phyloP scores from a whole-genome alignment of 2,329 filamentous ascomycete species.

The Fusarium heterosporum region DNA sequence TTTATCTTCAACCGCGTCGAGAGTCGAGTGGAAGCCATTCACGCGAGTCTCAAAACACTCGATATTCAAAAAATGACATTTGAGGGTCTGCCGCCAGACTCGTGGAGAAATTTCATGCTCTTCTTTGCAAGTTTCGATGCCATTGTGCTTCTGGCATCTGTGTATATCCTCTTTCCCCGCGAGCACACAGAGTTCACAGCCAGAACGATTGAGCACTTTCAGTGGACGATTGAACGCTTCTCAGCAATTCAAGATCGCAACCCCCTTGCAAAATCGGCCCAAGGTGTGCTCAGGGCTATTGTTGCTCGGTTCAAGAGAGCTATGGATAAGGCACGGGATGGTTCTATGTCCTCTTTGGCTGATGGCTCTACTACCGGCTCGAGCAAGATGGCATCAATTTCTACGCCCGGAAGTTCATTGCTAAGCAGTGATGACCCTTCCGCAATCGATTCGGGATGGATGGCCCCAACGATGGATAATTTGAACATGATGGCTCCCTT shows the following conservation, averaged over 20 bases:
- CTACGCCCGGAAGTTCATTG: slow-evolving; percentile 32
- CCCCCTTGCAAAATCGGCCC: slow-evolving; percentile 63
- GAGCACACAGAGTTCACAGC: slow-evolving; percentile 63
- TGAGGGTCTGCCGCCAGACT: slow-evolving; percentile 60
- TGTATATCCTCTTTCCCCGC: slow-evolving; percentile 70
- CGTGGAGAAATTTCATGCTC: slow-evolving; percentile 65
- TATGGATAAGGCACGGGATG: slow-evolving; percentile 50
- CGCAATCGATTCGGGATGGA: slow-evolving; percentile 51
- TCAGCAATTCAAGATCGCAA: slow-evolving; percentile 66
- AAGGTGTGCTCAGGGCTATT: slow-evolving; percentile 67
- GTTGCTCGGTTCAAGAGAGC: slow-evolving; percentile 65
- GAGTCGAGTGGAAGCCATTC: slow-evolving; percentile 67
- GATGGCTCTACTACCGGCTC: neutral
- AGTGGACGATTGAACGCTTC: slow-evolving; percentile 70
- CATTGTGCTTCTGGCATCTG: slow-evolving; percentile 69
- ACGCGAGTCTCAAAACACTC: slow-evolving; percentile 67
- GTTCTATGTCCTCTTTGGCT: slow-evolving; percentile 24
- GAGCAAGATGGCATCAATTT: slow-evolving; percentile 15
- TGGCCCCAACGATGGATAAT: slow-evolving; percentile 59
- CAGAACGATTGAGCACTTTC: slow-evolving; percentile 65
- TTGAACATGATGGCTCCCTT: slow-evolving; percentile 65
- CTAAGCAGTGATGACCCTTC: slow-evolving; percentile 12
- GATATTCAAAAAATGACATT: slow-evolving; percentile 65
- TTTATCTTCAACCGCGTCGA: slow-evolving; percentile 69
- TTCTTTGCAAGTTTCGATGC: slow-evolving; percentile 75